A percentile compares a stretch with the other conserved stretches of the same genome.
Conservation (phyloP, 257 asterid genomes). For the Fraxinus americana region DNA sequence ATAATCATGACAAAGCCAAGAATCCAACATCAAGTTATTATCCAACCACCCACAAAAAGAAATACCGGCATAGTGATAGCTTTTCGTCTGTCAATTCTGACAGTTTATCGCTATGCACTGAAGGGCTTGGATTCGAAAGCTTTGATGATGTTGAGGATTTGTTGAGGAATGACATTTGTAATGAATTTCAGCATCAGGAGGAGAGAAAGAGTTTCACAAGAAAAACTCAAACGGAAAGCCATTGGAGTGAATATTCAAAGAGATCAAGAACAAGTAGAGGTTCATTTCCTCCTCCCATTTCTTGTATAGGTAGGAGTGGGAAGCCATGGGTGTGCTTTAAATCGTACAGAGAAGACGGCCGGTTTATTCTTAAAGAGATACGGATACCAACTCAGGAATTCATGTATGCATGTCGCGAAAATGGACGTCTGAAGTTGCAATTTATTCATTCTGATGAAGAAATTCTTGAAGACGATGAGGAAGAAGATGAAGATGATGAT, state of each 20-base stretch:
- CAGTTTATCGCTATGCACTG: constrained; percentile 65
- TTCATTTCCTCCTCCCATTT: constrained; percentile 79
- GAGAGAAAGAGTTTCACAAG: constrained; percentile 29
- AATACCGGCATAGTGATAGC: constrained; percentile 47
- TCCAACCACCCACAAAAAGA: constrained; percentile 15
- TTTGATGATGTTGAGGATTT: constrained; percentile 57
- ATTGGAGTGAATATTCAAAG: constrained; percentile 27
- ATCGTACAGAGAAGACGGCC: constrained; percentile 67
- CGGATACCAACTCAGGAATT: constrained; percentile 70
- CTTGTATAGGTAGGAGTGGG: constrained; percentile 76
- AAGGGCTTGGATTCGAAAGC: constrained; percentile 83
- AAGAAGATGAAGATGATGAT: constrained; percentile 18
- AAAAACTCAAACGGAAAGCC: constrained; percentile 18
- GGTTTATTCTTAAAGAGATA: constrained; percentile 70
- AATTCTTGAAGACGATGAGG: constrained; percentile 38
- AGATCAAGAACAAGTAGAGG: constrained; percentile 41
- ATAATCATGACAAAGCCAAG: constrained; percentile 21
- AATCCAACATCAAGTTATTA: constrained; percentile 26
- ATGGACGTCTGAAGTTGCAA: constrained; percentile 69
- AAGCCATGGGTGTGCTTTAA: constrained; percentile 69
- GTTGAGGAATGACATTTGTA: constrained; percentile 25
- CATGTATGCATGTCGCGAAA: constrained; percentile 75
- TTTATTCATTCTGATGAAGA: constrained; percentile 68
- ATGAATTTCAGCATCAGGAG: constrained; percentile 30
- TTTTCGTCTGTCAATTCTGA: constrained; percentile 57